Evolutionary conservation across 1,284 basidiomycete species (phyloP), one percentile per base, ranked within the genome.

Genomic region (Melampsora americana): DNA sequence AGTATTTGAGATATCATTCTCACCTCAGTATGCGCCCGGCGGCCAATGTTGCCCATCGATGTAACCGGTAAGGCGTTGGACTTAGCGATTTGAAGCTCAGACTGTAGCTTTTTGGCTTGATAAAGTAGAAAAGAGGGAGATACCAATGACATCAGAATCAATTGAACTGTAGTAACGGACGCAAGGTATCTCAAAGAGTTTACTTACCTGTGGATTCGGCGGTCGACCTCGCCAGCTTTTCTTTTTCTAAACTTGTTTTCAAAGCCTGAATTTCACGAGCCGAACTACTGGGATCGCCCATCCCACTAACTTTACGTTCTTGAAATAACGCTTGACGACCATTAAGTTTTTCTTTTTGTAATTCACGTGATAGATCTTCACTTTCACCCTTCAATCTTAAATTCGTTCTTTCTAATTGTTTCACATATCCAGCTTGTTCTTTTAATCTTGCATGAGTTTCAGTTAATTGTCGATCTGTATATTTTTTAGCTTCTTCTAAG

Each of bases 401-500:
- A 82, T 91, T 92, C 3, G 89, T 88, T 82, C 92, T 91, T 84
- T 93, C 90, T 23, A 95, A 85, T 30, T 92, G 92, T 60, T 89
- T 88, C 77, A 93, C 92, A 80, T 93, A 92, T 2, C 87, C 86
- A 0, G 85, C 86, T 62, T 91, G 89, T 80, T 89, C 88, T 82
- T 89, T 87, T 35, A 95, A 82, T 82, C 93, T 91, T 30, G 86
- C 83, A 78, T 91, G 90, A 0, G 92, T 90, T 26, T 93, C 92
- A 32, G 86, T 87, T 7, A 98, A 88, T 82, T 98, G 93, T 32
- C 91, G 88, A 82, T 99, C 95, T 0, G 96, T 96, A 78, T 96
- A 90, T 77, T 91, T 91, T 84, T 98, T 98, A 12, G 96, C 95
- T 81, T 96, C 92, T 82, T 99, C 95, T 6, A 97, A 87, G 20